Conservation (phyloP, 176 grass and related monocot species). For the Lolium rigidum region DNA sequence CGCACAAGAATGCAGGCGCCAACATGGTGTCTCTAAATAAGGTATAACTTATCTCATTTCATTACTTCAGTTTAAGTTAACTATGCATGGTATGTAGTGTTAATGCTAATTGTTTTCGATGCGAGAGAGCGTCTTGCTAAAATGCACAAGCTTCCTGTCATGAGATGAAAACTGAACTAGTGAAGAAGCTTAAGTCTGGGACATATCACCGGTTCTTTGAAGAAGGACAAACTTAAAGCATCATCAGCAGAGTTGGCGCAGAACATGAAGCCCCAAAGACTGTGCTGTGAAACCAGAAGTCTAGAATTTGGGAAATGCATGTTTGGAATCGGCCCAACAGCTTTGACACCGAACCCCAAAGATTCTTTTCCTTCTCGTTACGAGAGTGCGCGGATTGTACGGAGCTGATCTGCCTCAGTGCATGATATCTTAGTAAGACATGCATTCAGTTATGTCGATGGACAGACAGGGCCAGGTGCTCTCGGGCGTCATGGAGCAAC, state of each 20-base stretch:
- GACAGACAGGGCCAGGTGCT: neutral
- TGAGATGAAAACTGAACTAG: constrained; percentile 81
- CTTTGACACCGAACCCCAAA: no score
- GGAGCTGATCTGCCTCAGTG: no score
- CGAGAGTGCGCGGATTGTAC: no score
- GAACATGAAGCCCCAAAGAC: constrained; percentile 67
- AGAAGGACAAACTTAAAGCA: constrained; percentile 45
- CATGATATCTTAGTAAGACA: no score
- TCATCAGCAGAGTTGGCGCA: constrained; percentile 1
- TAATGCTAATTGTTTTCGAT: constrained; percentile 17
- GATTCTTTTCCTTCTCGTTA: no score
- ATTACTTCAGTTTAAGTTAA: no score
- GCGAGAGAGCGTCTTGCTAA: constrained; percentile 56
- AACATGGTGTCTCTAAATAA: no score
- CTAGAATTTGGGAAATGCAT: constrained; percentile 41
- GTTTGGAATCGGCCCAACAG: no score
- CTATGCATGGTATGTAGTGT: no score
- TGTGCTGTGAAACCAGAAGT: constrained; percentile 57
- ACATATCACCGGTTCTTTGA: constrained; percentile 83
- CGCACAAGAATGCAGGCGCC: no score
- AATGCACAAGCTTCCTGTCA: constrained; percentile 91
- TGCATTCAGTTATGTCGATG: neutral
- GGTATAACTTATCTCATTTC: no score
- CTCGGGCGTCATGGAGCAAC: no score
- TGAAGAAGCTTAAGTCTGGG: constrained; percentile 93